Conservation (phyloP, 371 early-diverging fungal species). For the Mucor piriformis region DNA sequence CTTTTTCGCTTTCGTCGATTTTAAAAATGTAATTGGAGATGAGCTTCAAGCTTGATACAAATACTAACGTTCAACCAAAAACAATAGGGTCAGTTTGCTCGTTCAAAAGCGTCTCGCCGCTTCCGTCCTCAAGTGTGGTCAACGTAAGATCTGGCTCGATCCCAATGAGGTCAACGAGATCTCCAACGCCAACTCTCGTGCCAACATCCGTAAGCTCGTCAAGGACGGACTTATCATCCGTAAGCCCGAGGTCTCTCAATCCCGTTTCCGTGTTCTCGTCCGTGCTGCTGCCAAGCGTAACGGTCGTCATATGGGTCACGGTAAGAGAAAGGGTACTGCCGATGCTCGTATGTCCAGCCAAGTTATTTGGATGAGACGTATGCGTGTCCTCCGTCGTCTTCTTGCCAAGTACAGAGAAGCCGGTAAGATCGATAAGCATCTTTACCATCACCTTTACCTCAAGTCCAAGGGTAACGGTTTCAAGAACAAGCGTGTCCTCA, state of each 20-base stretch:
- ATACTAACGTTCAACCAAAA: background rate
- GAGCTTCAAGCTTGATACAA: background rate
- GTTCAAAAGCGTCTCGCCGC: conserved; percentile 98
- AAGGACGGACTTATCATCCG: conserved; percentile 98
- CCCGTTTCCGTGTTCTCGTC: conserved; percentile 96
- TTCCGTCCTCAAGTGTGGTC: conserved; percentile 98
- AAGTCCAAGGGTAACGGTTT: conserved; percentile 99
- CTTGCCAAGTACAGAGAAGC: conserved; percentile 98
- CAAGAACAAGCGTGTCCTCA: conserved; percentile 99
- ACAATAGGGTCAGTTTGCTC: conserved; percentile 76
- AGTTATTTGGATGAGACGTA: conserved; percentile 99
- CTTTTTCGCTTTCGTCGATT: conserved; percentile 20
- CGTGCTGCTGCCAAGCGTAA: conserved; percentile 94
- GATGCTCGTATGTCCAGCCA: conserved; percentile 98
- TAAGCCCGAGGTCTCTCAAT: conserved; percentile 93
- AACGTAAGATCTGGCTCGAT: conserved; percentile 99
- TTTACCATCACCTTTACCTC: conserved; percentile 97
- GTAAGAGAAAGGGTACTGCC: conserved; percentile 99
- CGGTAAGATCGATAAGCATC: conserved; percentile 98
- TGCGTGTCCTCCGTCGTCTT: conserved; percentile 97
- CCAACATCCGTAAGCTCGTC: conserved; percentile 96
- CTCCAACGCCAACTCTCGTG: conserved; percentile 96
- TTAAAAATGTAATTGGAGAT: conserved; percentile 7
- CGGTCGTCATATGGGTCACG: conserved; percentile 99
- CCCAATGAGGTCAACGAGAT: conserved; percentile 97